phyloP scores from a whole-genome alignment of 495 filamentous ascomycete species.

The Letharia columbiana region DNA sequence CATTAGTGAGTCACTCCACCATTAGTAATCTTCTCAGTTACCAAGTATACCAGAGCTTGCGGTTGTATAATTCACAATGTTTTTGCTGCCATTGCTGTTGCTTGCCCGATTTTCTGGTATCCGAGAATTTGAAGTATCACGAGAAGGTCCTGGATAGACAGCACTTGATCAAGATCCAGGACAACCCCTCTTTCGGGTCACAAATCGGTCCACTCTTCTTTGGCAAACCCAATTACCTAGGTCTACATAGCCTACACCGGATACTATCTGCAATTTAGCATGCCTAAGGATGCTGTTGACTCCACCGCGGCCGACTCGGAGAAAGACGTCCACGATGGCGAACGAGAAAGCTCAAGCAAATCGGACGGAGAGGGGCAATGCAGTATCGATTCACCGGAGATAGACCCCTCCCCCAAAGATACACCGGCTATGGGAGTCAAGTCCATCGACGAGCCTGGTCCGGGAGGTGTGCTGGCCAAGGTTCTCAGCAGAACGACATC shows the following conservation, averaged over 20 bases:
- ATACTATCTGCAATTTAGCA: background rate
- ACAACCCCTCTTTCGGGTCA: background rate
- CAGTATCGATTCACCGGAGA: background rate
- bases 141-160: background rate
- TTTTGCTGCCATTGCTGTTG: background rate
- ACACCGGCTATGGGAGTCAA: background rate
- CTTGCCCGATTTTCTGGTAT: background rate
- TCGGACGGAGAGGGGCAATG: background rate
- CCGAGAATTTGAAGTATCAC: background rate
- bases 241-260: background rate
- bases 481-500: slow-evolving; percentile 19
- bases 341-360: background rate
- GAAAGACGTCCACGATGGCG: background rate
- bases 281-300: background rate
- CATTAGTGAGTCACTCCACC: background rate
- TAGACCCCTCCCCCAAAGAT: background rate
- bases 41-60: background rate
- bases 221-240: background rate
- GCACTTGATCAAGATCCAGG: background rate
- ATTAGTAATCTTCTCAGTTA: background rate
- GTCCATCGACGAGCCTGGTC: background rate
- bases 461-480: slow-evolving; percentile 3
- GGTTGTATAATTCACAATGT: background rate
- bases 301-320: background rate
- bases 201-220: background rate